phyloP scores from a whole-genome alignment of 2,329 filamentous ascomycete genomes.

The Zopfia rhizophila region DNA sequence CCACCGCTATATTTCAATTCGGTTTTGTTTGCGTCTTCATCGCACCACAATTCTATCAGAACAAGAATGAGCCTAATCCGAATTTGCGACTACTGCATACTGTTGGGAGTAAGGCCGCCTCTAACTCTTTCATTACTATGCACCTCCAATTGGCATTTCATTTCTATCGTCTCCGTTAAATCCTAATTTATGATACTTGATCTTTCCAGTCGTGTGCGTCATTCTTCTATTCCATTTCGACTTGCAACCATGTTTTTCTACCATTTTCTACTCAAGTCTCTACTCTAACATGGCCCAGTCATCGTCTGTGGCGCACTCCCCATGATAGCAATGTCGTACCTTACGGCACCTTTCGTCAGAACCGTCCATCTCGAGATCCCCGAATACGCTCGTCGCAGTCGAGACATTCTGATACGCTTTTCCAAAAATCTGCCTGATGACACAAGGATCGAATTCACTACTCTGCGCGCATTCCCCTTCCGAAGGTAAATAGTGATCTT shows the following conservation, averaged over 20 bases:
- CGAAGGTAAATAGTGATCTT: too few species aligned
- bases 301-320: constrained; percentile 43
- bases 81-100: constrained; percentile 39
- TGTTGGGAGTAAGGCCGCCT: constrained; percentile 41
- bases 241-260: not conserved
- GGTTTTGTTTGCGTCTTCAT: constrained; percentile 42
- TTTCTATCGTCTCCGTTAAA: not conserved
- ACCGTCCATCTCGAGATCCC: constrained; percentile 46
- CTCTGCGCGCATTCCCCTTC: constrained; percentile 46
- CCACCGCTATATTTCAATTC: constrained; percentile 47
- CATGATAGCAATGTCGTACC: constrained; percentile 43
- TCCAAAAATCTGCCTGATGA: constrained; percentile 27
- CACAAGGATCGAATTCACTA: constrained; percentile 47
- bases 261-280: not conserved
- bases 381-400: constrained; percentile 34
- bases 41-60: constrained; percentile 45
- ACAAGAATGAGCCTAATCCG: constrained; percentile 45
- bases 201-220: not conserved
- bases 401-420: constrained; percentile 39
- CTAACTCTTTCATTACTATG: too few species aligned
- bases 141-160: too few species aligned
- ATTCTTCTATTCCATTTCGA: not conserved
- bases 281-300: constrained; percentile 30
- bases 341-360: constrained; percentile 50
- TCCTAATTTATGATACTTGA: not conserved